Evolutionary conservation across 768 basidiomycete species (phyloP).

Genomic region (Tylopilus subfusipes): DNA sequence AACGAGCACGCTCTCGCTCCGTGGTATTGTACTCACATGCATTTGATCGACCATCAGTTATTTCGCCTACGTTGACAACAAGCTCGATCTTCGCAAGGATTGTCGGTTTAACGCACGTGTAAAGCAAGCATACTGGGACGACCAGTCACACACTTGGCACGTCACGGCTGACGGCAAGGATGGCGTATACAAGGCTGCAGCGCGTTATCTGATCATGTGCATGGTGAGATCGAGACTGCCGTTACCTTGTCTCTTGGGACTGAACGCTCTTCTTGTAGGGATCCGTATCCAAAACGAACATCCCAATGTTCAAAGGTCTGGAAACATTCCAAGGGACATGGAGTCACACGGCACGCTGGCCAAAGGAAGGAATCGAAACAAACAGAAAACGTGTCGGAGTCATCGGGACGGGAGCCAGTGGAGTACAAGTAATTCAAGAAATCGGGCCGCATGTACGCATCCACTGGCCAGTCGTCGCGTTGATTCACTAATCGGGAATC

Average conservation of each 20-base stretch:
- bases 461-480: neutral
- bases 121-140: conserved; percentile 12
- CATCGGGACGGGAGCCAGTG: conserved; percentile 18
- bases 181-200: conserved; percentile 7
- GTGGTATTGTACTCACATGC: neutral
- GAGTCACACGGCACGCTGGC: conserved; percentile 14
- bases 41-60: neutral
- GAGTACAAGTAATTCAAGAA: conserved; percentile 14
- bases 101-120: conserved; percentile 12
- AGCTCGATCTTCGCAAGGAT: conserved; percentile 14
- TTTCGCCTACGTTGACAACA: conserved; percentile 11
- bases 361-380: conserved; percentile 15
- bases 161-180: conserved; percentile 4
- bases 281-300: conserved; percentile 8
- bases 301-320: conserved; percentile 8
- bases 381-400: conserved; percentile 11
- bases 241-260: neutral
- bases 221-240: neutral
- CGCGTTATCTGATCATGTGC: conserved; percentile 14
- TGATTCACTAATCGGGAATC: neutral
- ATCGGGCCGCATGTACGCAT: conserved; percentile 10
- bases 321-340: conserved; percentile 8
- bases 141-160: conserved; percentile 5
- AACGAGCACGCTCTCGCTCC: neutral
- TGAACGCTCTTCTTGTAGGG: conserved; percentile 3